A percentile compares a stretch with the other conserved stretches of the same genome.
These are phyloP conservation scores for Earliella scabrosa DNA, from an alignment of 1,284 basidiomycete species.

Conservation along the genomic window DNA sequence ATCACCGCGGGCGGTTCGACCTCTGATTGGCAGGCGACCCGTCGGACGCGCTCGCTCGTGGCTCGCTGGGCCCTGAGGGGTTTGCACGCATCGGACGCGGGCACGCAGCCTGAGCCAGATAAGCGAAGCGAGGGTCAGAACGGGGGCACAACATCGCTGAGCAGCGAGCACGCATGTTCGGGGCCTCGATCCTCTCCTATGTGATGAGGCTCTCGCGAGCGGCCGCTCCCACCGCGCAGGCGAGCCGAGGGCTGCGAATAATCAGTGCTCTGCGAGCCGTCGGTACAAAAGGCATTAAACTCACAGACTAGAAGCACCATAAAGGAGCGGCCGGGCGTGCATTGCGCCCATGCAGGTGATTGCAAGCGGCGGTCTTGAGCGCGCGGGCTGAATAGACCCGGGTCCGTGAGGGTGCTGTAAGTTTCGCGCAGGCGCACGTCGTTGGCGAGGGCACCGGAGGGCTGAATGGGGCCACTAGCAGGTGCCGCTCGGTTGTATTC, in stretches of 20 bases:
- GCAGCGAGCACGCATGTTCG: too few species aligned
- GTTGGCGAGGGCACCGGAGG: too few species aligned
- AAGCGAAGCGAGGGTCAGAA: constrained; percentile 1
- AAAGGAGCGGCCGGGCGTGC: background rate
- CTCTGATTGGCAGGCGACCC: constrained; percentile 1
- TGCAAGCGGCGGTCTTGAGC: too few species aligned
- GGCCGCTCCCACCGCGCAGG: background rate
- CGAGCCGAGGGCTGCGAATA: background rate
- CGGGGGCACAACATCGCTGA: background rate
- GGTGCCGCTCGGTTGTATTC: background rate
- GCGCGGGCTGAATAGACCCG: background rate
- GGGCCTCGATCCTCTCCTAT: background rate
- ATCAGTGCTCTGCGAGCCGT: background rate
- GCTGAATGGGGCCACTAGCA: too few species aligned
- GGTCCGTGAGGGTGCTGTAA: background rate
- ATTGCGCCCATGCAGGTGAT: too few species aligned
- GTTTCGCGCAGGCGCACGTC: too few species aligned
- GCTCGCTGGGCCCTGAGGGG: background rate
- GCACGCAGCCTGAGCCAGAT: background rate
- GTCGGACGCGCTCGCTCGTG: background rate
- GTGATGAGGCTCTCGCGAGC: background rate
- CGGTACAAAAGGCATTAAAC: background rate
- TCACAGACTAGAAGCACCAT: constrained; percentile 1
- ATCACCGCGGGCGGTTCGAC: background rate
- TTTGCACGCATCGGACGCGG: background rate